Evolutionary conservation across 768 basidiomycete species (phyloP).

Genomic region (Tubosaeta sp.): DNA sequence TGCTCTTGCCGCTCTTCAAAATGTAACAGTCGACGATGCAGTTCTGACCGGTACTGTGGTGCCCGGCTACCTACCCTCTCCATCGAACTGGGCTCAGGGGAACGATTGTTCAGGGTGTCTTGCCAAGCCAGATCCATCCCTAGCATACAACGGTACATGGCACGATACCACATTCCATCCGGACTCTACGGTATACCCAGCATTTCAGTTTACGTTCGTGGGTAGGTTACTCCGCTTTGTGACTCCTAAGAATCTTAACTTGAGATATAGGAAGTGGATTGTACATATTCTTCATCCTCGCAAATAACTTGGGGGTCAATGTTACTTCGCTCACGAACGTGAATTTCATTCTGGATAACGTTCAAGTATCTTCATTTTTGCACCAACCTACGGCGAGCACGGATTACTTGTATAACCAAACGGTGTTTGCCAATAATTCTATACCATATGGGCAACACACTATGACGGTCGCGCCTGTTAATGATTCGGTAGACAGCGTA

Average conservation of each 20-base stretch:
- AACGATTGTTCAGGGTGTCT: slow-evolving; percentile 2
- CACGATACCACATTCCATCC: slow-evolving; percentile 9
- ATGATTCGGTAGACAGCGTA: not conserved
- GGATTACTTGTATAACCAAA: slow-evolving; percentile 14
- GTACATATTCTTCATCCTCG: slow-evolving; percentile 18
- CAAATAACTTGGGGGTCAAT: not conserved
- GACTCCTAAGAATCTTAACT: not conserved
- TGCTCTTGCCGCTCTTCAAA: slow-evolving; percentile 7
- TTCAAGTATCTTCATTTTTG: not conserved
- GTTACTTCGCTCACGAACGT: not conserved
- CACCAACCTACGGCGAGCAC: not conserved
- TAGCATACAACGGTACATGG: slow-evolving; percentile 16
- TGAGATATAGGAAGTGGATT: slow-evolving; percentile 10
- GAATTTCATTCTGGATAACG: slow-evolving; percentile 10
- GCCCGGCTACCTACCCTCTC: slow-evolving; percentile 11
- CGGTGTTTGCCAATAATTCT: slow-evolving; percentile 7
- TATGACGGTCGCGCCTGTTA: slow-evolving; percentile 6
- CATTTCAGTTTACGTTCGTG: slow-evolving; percentile 10
- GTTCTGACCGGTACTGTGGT: slow-evolving; percentile 6
- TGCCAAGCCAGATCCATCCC: not conserved
- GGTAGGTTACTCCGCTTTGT: not conserved
- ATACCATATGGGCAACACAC: slow-evolving; percentile 5
- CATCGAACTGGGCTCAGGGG: slow-evolving; percentile 3
- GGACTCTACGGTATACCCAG: not conserved
- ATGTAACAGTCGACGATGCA: slow-evolving; percentile 19